Percentiles rank a stretch among this genome's conserved stretches.
These are phyloP conservation scores for Daedalea quercina DNA, from an alignment of 768 basidiomycete species.

Conservation along the genomic window DNA sequence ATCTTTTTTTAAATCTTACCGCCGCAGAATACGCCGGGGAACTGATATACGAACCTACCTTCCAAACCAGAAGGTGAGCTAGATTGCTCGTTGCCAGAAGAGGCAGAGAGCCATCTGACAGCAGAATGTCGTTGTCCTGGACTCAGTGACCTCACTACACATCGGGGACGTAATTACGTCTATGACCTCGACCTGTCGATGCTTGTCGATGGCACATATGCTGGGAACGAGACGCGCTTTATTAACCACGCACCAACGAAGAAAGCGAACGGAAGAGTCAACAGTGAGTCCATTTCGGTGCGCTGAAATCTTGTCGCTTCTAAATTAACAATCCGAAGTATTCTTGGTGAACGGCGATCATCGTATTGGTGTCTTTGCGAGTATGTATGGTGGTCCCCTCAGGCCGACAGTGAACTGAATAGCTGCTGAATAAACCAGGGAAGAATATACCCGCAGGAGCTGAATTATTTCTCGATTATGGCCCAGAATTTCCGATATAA, in stretches of 20 bases:
- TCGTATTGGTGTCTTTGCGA: slow-evolving; percentile 55
- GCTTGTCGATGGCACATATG: slow-evolving; percentile 47
- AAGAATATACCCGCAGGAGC: slow-evolving; percentile 33
- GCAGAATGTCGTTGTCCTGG: neutral
- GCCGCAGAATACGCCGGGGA: slow-evolving; percentile 63
- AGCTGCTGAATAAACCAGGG: slow-evolving; percentile 21
- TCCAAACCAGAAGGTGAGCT: slow-evolving; percentile 45
- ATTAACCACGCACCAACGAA: slow-evolving; percentile 48
- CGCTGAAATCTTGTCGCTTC: neutral
- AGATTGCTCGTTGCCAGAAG: too few species aligned
- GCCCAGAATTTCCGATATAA: slow-evolving; percentile 33
- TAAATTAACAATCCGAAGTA: slow-evolving; percentile 28
- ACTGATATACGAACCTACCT: slow-evolving; percentile 42
- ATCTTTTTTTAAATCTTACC: neutral
- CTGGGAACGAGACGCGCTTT: slow-evolving; percentile 60
- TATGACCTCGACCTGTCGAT: slow-evolving; percentile 44
- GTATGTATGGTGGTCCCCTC: too few species aligned
- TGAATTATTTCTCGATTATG: slow-evolving; percentile 57
- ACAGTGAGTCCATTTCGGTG: slow-evolving; percentile 26
- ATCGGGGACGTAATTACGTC: slow-evolving; percentile 54
- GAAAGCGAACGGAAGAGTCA: slow-evolving; percentile 38
- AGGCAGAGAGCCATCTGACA: too few species aligned
- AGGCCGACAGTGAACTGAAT: neutral
- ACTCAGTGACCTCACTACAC: slow-evolving; percentile 32
- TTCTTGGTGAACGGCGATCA: slow-evolving; percentile 58